These are phyloP conservation scores for Trypanosoma rangeli DNA, from an alignment of 208 protist species.

Conservation along the genomic window DNA sequence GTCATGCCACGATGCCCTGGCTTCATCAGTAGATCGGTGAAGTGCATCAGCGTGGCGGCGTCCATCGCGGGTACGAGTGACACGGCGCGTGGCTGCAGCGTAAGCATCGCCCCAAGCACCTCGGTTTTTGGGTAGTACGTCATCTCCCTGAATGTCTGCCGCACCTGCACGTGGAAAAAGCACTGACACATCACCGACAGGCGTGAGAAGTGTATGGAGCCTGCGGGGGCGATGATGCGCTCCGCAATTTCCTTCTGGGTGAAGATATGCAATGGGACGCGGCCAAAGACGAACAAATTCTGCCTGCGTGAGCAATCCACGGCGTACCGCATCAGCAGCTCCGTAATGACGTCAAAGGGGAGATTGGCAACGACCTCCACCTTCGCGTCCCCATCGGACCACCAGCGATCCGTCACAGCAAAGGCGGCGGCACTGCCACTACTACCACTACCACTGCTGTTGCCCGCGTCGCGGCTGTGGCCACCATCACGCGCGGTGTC, in stretches of 20 bases:
- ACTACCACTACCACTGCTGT: background rate
- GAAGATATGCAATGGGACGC: conserved; percentile 86
- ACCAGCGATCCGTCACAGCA: conserved; percentile 68
- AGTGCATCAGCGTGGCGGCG: conserved; percentile 76
- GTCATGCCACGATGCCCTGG: conserved; percentile 56
- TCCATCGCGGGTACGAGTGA: conserved; percentile 53
- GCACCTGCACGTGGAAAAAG: conserved; percentile 77
- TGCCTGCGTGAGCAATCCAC: conserved; percentile 67
- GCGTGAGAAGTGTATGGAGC: conserved; percentile 78
- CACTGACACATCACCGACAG: conserved; percentile 81
- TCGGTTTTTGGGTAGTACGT: conserved; percentile 88
- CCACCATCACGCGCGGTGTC: conserved; percentile 14
- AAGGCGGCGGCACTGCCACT: conserved; percentile 10
- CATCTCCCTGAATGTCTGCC: conserved; percentile 77
- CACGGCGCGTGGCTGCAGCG: conserved; percentile 65
- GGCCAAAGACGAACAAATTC: conserved; percentile 80
- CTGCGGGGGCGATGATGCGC: conserved; percentile 68
- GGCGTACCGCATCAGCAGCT: conserved; percentile 86
- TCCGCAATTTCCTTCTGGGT: conserved; percentile 87
- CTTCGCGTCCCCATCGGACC: conserved; percentile 78
- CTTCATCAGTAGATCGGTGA: conserved; percentile 76
- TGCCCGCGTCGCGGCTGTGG: background rate
- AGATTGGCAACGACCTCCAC: conserved; percentile 89
- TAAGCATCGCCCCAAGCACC: conserved; percentile 78
- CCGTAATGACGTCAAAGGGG: conserved; percentile 77